A percentile compares a stretch with the other conserved stretches of the same genome.
Evolutionary conservation across 768 basidiomycete species (phyloP).

Genomic region (Sporobolomyces pararoseus): DNA sequence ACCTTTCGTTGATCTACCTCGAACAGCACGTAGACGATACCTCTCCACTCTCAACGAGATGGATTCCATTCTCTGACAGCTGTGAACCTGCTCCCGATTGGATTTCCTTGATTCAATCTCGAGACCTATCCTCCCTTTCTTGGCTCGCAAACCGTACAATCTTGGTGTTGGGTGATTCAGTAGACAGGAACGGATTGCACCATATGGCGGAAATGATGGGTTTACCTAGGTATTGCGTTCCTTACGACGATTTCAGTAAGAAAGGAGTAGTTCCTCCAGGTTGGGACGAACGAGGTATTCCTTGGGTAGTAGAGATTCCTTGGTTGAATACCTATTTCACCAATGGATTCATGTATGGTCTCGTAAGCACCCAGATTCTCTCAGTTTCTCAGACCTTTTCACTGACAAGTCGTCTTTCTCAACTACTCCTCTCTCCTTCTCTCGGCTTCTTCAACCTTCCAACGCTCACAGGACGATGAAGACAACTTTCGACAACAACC

Average conservation of each 20-base stretch:
- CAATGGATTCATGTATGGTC: constrained; percentile 45
- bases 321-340: constrained; percentile 36
- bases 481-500: constrained; percentile 44
- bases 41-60: constrained; percentile 19
- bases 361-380: constrained; percentile 26
- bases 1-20: neutral
- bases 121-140: constrained; percentile 15
- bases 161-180: constrained; percentile 44
- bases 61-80: constrained; percentile 37
- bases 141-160: constrained; percentile 43
- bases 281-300: constrained; percentile 41
- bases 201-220: constrained; percentile 42
- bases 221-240: constrained; percentile 36
- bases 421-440: too few relatives aligned
- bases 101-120: constrained; percentile 21
- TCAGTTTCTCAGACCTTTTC: too few relatives aligned
- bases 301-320: constrained; percentile 42
- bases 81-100: constrained; percentile 44
- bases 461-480: constrained; percentile 39
- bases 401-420: too few relatives aligned
- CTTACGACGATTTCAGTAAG: constrained; percentile 38
- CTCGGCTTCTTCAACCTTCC: neutral
- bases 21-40: constrained; percentile 31
- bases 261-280: constrained; percentile 31
- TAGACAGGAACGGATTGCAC: constrained; percentile 43